Base-by-base conservation (phyloP, 306 rosid genomes). In the Medicago truncatula region DNA sequence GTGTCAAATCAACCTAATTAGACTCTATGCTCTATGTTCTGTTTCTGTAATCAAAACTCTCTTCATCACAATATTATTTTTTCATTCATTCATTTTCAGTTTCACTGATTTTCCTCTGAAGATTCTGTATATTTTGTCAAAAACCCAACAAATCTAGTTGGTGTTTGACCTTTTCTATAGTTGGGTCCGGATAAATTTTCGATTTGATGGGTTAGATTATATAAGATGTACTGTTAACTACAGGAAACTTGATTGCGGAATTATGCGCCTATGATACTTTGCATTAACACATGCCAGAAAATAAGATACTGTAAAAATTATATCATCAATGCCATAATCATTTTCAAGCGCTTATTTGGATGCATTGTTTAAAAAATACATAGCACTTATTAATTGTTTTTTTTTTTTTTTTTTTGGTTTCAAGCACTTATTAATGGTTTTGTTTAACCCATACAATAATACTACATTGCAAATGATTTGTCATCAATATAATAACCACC, bases 161-260 rank as follows among this genome's bases (percentile, higher is more conserved):
- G 72, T 8, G 15, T 76, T 75, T 81, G 84, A 81, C 84, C 73
- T 49, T 69, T 0, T 0, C 13, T 6, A 28, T 38, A 2, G 17
- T 2, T 18, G 1, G 9, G 36, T 74, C 20, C 10, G 56, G 0
- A 16, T 60, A 23, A 44, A 61, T 44, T 46, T 25, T 12, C 5
- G 63, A 75, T 49, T 49, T 49, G 79, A 75, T 63, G 20, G 17
- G 39, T 46, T 74, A 16, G 9, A 52, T 8, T 6, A 8, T 3
- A 2, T 9, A 40, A 12, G 2, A 46, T 31, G 40, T 34, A 64
- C 53, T 63, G 14, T n/a, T 15, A 49, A 5, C 28, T 13, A 20
- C 64, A 75, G 18, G 1, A 23, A 16, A 11, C 28, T 15, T 76
- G 43, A 65, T 76, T 76, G 18, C 54, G 1, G 28, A 76, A 76